Evolutionary conservation across 2,329 filamentous ascomycete genomes (phyloP), one percentile per base, ranked within the genome.

Genomic region (Hymenoscyphus fructigenus): DNA sequence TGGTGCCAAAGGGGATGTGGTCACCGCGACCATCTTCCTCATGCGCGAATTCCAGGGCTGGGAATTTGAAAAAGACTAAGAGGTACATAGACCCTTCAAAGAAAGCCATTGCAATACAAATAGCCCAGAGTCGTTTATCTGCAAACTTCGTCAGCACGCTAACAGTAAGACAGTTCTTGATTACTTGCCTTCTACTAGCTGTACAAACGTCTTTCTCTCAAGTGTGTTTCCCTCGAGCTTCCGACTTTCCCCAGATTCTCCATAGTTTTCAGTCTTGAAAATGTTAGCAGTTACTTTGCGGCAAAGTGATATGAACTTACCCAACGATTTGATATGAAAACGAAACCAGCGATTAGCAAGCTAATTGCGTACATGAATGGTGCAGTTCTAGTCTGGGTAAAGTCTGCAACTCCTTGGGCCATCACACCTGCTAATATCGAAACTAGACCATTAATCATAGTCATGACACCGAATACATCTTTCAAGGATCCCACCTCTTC

Each of bases 81-180:
- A 88, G 78, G 71, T 86, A 87, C 78, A 87, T 84, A 15, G 84
- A 80, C 12, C 84, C 84, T 73, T 88, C 85, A 69, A 87, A 86
- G 70, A 84, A 80, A 63, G 80, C 84, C 1, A 83, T 82, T 2
- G 81, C 79, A 59, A 86, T 71, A 1, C 78, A 79, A 6, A 88
- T 76, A 1, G 82, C 77, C 32, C 84, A 70, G 44, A 86, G 79
- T 6, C 80, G 78, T 50, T 79, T 80, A 68, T 84, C 80, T 73
- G 68, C 66, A 41, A 74, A 41, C 3, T 50, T 14, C 14, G 17
- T 59, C 34, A 64, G 57, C 15, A 5, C 7, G 23, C 3, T 12
- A 9, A 5, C 5, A 7, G 41, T 17, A 17, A 15, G n/a, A 26
- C 4, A 14, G 1, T 23, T 26, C 47, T 53, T 29, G 14, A 26